These are phyloP conservation scores for Verruconis gallopava DNA, from an alignment of 2,329 filamentous ascomycete genomes.

Conservation along the genomic window DNA sequence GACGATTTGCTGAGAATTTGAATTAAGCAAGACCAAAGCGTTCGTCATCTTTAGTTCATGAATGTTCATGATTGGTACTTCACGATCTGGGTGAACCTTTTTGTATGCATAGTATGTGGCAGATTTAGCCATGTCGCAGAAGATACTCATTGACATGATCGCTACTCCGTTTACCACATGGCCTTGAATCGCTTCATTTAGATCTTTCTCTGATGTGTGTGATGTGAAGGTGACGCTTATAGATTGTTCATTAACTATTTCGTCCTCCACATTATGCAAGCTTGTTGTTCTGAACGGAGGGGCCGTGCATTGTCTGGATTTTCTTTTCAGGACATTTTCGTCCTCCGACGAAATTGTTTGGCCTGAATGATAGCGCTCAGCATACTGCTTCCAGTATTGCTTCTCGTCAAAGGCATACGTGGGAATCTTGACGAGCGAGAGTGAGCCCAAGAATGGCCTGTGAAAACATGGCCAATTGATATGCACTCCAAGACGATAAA, in stretches of 20 bases:
- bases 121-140: not conserved
- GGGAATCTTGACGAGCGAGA: slow-evolving; percentile 41
- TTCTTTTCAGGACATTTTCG: slow-evolving; percentile 1
- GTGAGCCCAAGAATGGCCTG: slow-evolving; percentile 32
- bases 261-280: not conserved
- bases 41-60: slow-evolving; percentile 1
- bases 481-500: slow-evolving; percentile 41
- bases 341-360: slow-evolving; percentile 13
- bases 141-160: slow-evolving; percentile 1
- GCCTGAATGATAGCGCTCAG: slow-evolving; percentile 17
- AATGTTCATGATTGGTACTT: not conserved
- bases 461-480: slow-evolving; percentile 52
- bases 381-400: slow-evolving; percentile 26
- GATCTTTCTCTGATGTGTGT: slow-evolving; percentile 5
- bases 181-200: slow-evolving; percentile 2
- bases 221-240: slow-evolving; percentile 7
- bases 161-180: slow-evolving; percentile 7
- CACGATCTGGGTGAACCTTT: not conserved
- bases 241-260: not conserved
- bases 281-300: slow-evolving; percentile 1
- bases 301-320: not conserved
- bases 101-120: not conserved
- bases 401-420: slow-evolving; percentile 23
- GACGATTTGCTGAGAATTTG: not conserved
- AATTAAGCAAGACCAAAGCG: not conserved